Percentiles rank a stretch among this genome's conserved stretches.
Evolutionary conservation across 768 basidiomycete species (phyloP).

Genomic region (Boletus pseudo-olivaceus): DNA sequence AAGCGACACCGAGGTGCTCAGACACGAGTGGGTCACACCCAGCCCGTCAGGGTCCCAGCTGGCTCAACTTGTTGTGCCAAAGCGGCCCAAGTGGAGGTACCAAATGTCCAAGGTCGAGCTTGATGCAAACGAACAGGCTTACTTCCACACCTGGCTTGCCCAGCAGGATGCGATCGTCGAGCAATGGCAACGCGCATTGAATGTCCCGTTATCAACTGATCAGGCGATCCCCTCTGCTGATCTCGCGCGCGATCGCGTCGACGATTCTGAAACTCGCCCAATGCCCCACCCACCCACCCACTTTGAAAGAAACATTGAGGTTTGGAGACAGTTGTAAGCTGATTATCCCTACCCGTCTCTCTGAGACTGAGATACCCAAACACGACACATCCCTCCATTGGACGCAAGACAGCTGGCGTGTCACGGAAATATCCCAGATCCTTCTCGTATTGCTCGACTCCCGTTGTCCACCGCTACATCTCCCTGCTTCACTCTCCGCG

Average conservation of each 20-base stretch:
- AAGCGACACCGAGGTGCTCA: conserved; percentile 36
- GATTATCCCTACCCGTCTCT: neutral
- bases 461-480: conserved; percentile 84
- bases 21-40: conserved; percentile 7
- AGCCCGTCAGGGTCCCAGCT: neutral
- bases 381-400: neutral
- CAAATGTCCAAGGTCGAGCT: conserved; percentile 87
- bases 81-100: conserved; percentile 82
- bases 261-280: conserved; percentile 13
- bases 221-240: conserved; percentile 1
- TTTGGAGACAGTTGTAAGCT: conserved; percentile 89
- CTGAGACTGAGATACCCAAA: neutral
- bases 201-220: conserved; percentile 1
- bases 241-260: neutral
- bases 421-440: conserved; percentile 87
- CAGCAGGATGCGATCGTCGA: conserved; percentile 57
- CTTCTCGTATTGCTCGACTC: conserved; percentile 86
- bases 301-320: conserved; percentile 89
- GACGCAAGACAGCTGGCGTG: conserved; percentile 71
- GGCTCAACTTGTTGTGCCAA: conserved; percentile 38
- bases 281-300: conserved; percentile 70
- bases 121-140: conserved; percentile 83
- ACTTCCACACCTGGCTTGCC: conserved; percentile 75
- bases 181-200: conserved; percentile 42
- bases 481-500: conserved; percentile 69